Evolutionary conservation across 371 early-diverging fungal species (phyloP), one percentile per base, ranked within the genome.

Genomic region (Dichotomocladium elegans): DNA sequence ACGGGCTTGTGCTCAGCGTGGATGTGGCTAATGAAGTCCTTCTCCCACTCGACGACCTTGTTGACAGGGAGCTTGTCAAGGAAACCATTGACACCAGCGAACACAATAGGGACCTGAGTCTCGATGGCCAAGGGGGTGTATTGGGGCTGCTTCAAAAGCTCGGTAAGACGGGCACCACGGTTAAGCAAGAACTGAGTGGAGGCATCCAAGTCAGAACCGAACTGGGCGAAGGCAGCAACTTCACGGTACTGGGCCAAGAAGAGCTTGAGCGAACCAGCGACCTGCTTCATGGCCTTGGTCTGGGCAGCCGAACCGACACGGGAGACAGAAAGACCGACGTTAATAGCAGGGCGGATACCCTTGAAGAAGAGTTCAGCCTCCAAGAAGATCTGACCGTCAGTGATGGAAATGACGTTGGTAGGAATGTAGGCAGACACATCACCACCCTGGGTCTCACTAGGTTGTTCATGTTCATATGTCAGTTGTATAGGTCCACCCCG

Each of bases 171-270:
- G 62, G 94, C 93, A 84, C 96, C 96, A 85, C 96, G 93, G 89
- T 94, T 94, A 58, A 96, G 78, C 81, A 90, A 74, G 91, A 94
- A 95, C 80, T 95, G 95, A 53, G 96, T 96, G 64, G 95, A 93
- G 66, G 95, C 94, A 79, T 96, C 96, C 61, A 96, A 82, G 78
- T 96, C 96, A 56, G 94, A 94, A 74, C 96, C 96, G 82, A 96
- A 96, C 81, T 96, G 96, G 70, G 96, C 94, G 72, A 96, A 95
- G 52, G 96, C 96, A 64, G 95, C 96, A 51, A 96, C 94, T 84
- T 95, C 96, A 90, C 96, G 95, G 89, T 94, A 94, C 79, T 95
- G 96, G 59, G 96, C 96, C 66, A 96, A 82, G 90, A 91, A 95
- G 64, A 96, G 90, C 87, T 96, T 96, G 58, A 96, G 82, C 65